These are phyloP conservation scores for Solanum ossicruentum DNA, from an alignment of 257 asterid species.

Conservation along the genomic window DNA sequence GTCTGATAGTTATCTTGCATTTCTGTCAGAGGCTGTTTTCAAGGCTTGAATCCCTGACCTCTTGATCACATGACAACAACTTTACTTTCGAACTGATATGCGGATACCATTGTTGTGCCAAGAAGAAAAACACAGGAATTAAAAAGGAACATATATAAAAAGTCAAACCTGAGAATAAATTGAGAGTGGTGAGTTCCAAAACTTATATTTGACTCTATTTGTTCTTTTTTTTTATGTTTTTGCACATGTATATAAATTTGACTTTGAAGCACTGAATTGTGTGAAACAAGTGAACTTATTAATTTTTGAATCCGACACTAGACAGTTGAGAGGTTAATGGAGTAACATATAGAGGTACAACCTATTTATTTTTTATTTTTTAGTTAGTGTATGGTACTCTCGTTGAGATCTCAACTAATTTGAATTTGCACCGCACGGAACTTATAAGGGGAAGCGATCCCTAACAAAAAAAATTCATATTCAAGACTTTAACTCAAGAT, in stretches of 20 bases:
- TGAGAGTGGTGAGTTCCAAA: not conserved
- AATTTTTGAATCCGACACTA: not conserved
- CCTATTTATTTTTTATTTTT: not conserved
- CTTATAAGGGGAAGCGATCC: not conserved
- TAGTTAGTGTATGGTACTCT: accelerated
- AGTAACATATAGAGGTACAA: not conserved
- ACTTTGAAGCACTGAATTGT: no score
- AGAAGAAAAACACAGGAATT: not conserved
- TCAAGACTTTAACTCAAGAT: not conserved
- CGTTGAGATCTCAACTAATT: not conserved
- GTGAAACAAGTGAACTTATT: no score
- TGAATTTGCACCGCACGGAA: not conserved
- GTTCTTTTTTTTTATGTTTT: no score
- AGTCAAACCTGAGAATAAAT: not conserved
- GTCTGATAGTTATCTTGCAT: no score
- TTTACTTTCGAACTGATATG: no score
- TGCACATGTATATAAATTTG: not conserved
- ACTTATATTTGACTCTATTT: not conserved
- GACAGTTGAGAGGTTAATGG: not conserved
- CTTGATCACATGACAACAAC: no score
- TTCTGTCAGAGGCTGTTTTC: no score
- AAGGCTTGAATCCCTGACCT: no score
- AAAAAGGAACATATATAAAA: not conserved
- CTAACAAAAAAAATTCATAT: not conserved
- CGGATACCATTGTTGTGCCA: not conserved